Base-by-base conservation (phyloP, 1,284 basidiomycete species). In the Cryptococcus amylolentus region DNA sequence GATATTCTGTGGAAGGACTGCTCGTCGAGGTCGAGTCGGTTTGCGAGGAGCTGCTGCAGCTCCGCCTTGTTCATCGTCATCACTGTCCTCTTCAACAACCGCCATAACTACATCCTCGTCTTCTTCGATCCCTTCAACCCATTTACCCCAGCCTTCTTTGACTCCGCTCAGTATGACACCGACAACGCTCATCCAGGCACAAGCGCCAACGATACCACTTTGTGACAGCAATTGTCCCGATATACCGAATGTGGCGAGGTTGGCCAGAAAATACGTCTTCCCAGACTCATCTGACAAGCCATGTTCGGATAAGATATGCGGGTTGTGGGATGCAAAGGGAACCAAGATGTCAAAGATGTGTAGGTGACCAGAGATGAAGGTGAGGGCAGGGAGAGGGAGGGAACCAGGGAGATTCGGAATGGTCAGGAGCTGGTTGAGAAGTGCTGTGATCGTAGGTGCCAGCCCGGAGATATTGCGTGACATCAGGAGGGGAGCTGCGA, bases 171-270 rank as follows among this genome's bases (percentile, higher is more conserved):
- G 52, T 1, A 76, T 51, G 0, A 37, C 49, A 1, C 66, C 66
- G 14, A 76, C 57, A 9, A 74, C 69, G n/a, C 52, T 58, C 52
- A 74, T 67, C 76, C 76, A 78, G 5, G 41, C 57, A 4, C 47
- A 27, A 10, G 61, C 62, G 2, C 70, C 71, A 8, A 54, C 31
- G 2, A 60, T 47, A 4, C 69, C 67, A 23, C 67, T 55, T 14
- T 67, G 57, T 4, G 61, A 51, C 10, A 78, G 59, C 68, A 75
- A 62, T 8, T 70, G 70, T 26, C 74, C 75, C 0, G 73, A 73
- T 43, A 78, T 70, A 14, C 73, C 73, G 52, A 78, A 73, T 5
- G 71, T 75, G 13, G 66, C 68, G n/a, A 78, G 68, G 64, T 78
- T 78, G 12, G 72, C 75, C 4, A 78, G 61, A 28, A 78, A 67